Conservation (phyloP, 2,329 filamentous ascomycete species). For the Byssoonygena ceratinophila region DNA sequence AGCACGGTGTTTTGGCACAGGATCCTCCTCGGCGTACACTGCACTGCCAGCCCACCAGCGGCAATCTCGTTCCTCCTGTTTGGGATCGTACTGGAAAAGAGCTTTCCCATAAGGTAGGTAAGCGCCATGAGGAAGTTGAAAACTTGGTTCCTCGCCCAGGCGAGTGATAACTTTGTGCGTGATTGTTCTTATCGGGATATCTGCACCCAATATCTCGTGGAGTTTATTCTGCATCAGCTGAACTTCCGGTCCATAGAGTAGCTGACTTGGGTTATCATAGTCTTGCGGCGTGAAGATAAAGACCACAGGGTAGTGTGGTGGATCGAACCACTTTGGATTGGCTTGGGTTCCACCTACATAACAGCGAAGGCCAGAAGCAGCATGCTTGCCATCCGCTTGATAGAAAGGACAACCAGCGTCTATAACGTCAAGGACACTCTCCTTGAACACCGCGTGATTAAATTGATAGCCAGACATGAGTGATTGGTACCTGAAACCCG, state of each 20-base stretch:
- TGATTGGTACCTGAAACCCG: neutral
- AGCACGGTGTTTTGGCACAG: neutral
- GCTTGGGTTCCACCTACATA: neutral
- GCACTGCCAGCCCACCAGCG: neutral
- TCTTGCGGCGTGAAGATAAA: conserved; percentile 4
- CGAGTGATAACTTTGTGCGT: neutral
- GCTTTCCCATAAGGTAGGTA: neutral
- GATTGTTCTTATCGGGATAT: neutral
- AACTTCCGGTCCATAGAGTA: neutral
- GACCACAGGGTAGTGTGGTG: neutral
- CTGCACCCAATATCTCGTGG: neutral
- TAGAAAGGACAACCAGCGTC: neutral
- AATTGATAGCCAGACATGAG: neutral
- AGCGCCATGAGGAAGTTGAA: neutral
- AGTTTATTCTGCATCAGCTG: neutral
- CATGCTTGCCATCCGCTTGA: neutral
- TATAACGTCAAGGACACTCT: neutral
- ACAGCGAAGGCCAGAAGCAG: neutral
- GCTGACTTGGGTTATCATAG: neutral
- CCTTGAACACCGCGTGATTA: neutral
- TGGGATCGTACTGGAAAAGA: conserved; percentile 6
- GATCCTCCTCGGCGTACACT: neutral
- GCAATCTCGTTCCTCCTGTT: neutral
- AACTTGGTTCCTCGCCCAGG: neutral
- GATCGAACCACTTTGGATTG: neutral